Evolutionary conservation across 1,284 basidiomycete species (phyloP).

Genomic region (Taiwanofungus camphoratus): DNA sequence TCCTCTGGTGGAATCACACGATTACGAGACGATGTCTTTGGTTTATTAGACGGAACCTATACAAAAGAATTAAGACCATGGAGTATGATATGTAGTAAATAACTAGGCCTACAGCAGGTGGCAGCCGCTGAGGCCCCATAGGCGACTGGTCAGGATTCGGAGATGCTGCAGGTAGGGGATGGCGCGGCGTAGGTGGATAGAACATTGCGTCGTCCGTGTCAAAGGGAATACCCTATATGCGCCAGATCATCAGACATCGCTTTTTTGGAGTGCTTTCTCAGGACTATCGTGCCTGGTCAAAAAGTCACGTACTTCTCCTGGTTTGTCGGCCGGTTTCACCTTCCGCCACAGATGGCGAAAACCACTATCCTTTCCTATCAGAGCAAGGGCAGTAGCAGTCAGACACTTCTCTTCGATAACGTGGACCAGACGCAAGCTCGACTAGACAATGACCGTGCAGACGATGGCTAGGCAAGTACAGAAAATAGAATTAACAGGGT

Average conservation of each 20-base stretch:
- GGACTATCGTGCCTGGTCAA: too few relatives aligned
- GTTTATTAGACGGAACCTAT: conserved; percentile 15
- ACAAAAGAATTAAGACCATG: not conserved
- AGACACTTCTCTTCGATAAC: not conserved
- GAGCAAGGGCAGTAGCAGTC: not conserved
- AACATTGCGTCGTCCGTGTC: conserved; percentile 74
- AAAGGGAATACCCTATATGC: conserved; percentile 58
- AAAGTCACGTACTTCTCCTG: conserved; percentile 49
- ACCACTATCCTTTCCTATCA: not conserved
- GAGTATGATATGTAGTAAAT: not conserved
- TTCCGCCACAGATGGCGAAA: conserved; percentile 48
- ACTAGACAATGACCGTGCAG: too few relatives aligned
- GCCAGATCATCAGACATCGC: too few relatives aligned
- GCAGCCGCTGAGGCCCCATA: conserved; percentile 11
- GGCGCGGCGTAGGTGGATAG: conserved; percentile 45
- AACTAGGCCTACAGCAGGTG: conserved; percentile 12
- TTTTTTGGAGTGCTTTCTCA: too few relatives aligned
- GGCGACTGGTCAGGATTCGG: conserved; percentile 7
- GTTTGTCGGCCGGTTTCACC: conserved; percentile 63
- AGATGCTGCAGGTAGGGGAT: conserved; percentile 8
- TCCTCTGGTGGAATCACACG: conserved; percentile 70
- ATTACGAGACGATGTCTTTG: conserved; percentile 37
- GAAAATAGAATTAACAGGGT: not conserved
- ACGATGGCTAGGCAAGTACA: too few relatives aligned
- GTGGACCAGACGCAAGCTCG: not conserved